Evolutionary conservation across 345 rosid species (phyloP), one percentile per base, ranked within the genome.

Genomic region (Dimocarpus longan): DNA sequence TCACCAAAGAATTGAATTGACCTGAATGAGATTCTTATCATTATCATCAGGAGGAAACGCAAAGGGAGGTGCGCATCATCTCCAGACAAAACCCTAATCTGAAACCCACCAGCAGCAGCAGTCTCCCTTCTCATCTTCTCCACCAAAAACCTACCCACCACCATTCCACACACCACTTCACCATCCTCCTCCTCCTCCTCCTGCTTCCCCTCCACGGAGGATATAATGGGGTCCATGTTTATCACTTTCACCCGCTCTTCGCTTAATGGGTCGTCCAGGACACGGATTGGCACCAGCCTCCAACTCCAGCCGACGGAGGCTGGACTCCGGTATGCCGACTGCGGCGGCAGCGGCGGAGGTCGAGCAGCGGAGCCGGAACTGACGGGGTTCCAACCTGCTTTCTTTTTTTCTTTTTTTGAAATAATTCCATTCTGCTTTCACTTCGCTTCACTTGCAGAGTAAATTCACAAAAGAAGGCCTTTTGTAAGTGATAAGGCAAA

Each of bases 1-100:
- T 60, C 28, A n/a, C 5, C 10, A 74, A 54, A 59, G 10, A 70
- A 44, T 46, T 37, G 8, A 28, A 22, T 18, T 60, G 64, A 90
- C 94, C 95, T 87, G 90, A 76, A 91, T 86, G 71, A 91, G 76
- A 66, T 88, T 89, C 64, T 91, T 95, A 65, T 8, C 90, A 77
- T 85, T 76, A 72, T 4, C n/a, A 4, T 9, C 65, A 8, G 26
- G 21, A 60, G 65, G 26, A 60, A 60, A 60, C 22, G 89, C 93
- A 76, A 82, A 88, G 32, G 88, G 84, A 54, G 88, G 92, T 64
- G 88, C 70, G 88, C 70, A 73, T 88, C 91, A 76, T 91, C 93
- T 37, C 82, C 84, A 16, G 87, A 81, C 40, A 87, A 73, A 52
- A 89, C 80, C 79, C 87, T 86, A 66, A 91, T 28, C 62, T 73